Percentiles rank a stretch among this genome's conserved stretches.
These are phyloP conservation scores for Suaeda aralocaspica DNA, from an alignment of 148 eudicot genomes.

Conservation along the genomic window DNA sequence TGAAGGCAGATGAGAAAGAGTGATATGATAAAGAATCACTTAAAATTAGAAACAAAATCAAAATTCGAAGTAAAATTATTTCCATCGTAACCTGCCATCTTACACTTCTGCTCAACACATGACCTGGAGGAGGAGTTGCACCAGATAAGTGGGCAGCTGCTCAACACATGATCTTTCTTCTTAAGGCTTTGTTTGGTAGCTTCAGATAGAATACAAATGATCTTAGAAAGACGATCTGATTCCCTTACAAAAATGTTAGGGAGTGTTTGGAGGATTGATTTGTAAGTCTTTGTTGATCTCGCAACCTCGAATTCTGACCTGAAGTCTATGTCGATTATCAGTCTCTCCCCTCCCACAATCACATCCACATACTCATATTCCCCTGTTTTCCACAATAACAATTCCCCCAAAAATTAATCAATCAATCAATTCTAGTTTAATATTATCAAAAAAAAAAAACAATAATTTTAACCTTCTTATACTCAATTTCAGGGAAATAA, in stretches of 20 bases:
- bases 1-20: too few relatives aligned
- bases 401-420: conserved; percentile 15
- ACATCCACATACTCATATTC: conserved; percentile 85
- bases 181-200: conserved; percentile 83
- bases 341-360: conserved; percentile 53
- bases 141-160: too few relatives aligned
- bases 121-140: too few relatives aligned
- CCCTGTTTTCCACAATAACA: conserved; percentile 51
- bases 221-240: conserved; percentile 61
- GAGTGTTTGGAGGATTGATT: conserved; percentile 57
- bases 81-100: too few relatives aligned
- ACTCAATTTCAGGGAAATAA: conserved; percentile 16
- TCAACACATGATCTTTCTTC: conserved; percentile 90
- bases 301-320: conserved; percentile 85
- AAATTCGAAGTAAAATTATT: too few relatives aligned
- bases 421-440: too few relatives aligned
- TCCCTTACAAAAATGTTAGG: conserved; percentile 76
- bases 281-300: conserved; percentile 72
- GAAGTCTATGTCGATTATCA: conserved; percentile 85
- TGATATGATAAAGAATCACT: too few relatives aligned
- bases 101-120: too few relatives aligned
- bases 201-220: conserved; percentile 55
- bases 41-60: too few relatives aligned
- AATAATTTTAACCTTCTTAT: conserved; percentile 1
- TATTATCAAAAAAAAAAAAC: too few relatives aligned